Evolutionary conservation across 2,329 filamentous ascomycete genomes (phyloP).

Genomic region (Epichloe gansuensis): DNA sequence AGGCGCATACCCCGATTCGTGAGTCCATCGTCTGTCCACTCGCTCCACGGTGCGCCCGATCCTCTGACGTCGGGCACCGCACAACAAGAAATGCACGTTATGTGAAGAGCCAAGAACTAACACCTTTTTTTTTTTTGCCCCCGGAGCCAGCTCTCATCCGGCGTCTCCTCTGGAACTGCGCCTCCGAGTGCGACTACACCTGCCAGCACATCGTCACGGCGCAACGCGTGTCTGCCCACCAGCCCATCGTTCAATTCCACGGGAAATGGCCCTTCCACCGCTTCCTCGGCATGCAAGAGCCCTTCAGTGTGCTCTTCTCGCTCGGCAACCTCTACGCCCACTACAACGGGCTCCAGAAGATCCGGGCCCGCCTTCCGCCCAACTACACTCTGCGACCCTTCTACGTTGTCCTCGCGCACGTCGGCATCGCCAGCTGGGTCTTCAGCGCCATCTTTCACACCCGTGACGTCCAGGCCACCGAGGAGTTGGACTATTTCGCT

Average conservation of each 20-base stretch:
- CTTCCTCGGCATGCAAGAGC: slow-evolving; percentile 86
- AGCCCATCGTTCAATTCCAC: slow-evolving; percentile 79
- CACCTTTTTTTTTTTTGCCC: background rate
- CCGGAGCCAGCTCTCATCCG: slow-evolving; percentile 56
- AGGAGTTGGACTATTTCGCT: slow-evolving; percentile 93
- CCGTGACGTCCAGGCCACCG: slow-evolving; percentile 70
- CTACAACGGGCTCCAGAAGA: slow-evolving; percentile 56
- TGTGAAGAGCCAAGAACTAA: background rate
- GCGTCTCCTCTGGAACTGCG: slow-evolving; percentile 82
- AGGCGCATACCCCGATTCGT: slow-evolving; percentile 54
- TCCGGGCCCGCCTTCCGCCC: slow-evolving; percentile 57
- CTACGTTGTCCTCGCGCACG: slow-evolving; percentile 67
- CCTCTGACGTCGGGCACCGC: too few relatives aligned
- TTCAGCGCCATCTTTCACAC: slow-evolving; percentile 90
- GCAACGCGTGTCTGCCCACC: slow-evolving; percentile 50
- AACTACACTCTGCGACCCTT: slow-evolving; percentile 66
- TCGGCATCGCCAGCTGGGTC: slow-evolving; percentile 72
- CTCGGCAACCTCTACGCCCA: slow-evolving; percentile 85
- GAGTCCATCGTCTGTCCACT: slow-evolving; percentile 23
- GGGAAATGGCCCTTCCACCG: slow-evolving; percentile 97
- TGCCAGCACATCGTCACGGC: slow-evolving; percentile 89
- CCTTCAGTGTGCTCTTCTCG: slow-evolving; percentile 85
- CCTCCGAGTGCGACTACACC: slow-evolving; percentile 90
- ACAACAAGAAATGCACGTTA: background rate
- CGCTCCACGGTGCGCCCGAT: background rate